Percentiles rank a stretch among this genome's conserved stretches.
Conservation (phyloP, 2,329 filamentous ascomycete genomes). For the Aspergillus sp. region DNA sequence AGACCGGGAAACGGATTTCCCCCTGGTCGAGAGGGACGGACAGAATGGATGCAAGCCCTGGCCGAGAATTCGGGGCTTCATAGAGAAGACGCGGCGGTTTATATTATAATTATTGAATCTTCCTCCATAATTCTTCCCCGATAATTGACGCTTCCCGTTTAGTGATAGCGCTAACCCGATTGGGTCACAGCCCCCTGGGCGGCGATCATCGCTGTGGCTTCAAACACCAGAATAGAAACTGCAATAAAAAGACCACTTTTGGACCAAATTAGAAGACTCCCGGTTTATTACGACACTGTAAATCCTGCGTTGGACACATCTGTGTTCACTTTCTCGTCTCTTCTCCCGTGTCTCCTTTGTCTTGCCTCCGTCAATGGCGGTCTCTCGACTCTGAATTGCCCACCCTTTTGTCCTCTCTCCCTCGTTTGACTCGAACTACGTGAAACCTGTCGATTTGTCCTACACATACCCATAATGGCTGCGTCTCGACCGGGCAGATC, state of each 20-base stretch:
- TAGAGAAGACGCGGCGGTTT: constrained; percentile 2
- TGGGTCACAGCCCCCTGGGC: neutral
- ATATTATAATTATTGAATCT: too few species aligned
- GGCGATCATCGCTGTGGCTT: constrained; percentile 4
- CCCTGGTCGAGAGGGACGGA: constrained; percentile 7
- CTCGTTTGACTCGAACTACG: neutral
- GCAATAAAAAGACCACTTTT: too few species aligned
- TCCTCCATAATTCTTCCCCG: too few species aligned
- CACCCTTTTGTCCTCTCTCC: neutral
- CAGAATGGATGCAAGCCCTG: constrained; percentile 12
- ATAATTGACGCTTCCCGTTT: too few species aligned
- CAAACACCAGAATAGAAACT: too few species aligned
- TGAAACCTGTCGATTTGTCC: neutral
- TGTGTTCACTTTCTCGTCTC: neutral
- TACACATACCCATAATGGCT: constrained; percentile 6
- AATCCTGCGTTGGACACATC: too few species aligned
- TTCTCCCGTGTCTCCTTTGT: neutral
- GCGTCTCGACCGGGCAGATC: constrained; percentile 24
- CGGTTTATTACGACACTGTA: too few species aligned
- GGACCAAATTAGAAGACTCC: too few species aligned
- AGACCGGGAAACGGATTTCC: neutral
- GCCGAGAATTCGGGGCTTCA: constrained; percentile 13
- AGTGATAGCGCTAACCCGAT: too few species aligned
- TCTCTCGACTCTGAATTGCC: neutral
- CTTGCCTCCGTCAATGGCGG: constrained; percentile 1